phyloP scores from a whole-genome alignment of 345 rosid genomes.

The Bruguiera parviflora region DNA sequence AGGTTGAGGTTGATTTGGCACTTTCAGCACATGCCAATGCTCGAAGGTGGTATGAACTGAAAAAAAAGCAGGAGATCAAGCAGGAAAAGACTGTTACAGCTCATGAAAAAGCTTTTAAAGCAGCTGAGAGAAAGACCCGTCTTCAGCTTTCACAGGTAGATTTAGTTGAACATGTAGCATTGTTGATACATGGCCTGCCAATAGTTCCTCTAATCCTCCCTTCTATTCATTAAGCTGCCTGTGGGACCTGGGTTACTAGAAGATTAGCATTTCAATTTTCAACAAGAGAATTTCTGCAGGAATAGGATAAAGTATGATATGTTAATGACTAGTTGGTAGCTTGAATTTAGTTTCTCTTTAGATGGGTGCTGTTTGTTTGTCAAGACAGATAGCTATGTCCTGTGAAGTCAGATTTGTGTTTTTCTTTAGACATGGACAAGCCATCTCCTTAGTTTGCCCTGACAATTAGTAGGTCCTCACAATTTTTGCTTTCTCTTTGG shows the following conservation, averaged over 20 bases:
- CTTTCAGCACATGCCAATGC: constrained; percentile 97
- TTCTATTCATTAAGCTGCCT: not conserved
- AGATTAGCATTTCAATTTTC: not conserved
- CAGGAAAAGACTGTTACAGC: constrained; percentile 93
- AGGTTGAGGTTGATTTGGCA: constrained; percentile 97
- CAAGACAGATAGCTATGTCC: too few relatives aligned
- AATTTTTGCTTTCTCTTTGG: too few relatives aligned
- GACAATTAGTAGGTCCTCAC: too few relatives aligned
- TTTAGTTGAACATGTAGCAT: constrained; percentile 10
- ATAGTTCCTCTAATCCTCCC: constrained; percentile 3
- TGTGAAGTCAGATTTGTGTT: too few relatives aligned
- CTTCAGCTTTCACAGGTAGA: constrained; percentile 87
- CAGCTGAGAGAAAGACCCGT: constrained; percentile 93
- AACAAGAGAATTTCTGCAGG: not conserved
- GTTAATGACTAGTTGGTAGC: constrained; percentile 3
- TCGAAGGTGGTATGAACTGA: constrained; percentile 87
- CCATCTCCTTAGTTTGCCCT: too few relatives aligned
- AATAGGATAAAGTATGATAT: not conserved
- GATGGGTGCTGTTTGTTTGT: too few relatives aligned
- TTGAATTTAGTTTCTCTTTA: not conserved
- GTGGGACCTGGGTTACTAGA: not conserved
- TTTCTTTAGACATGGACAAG: too few relatives aligned
- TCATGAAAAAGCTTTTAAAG: constrained; percentile 93
- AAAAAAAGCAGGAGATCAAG: constrained; percentile 90
- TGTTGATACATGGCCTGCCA: constrained; percentile 2